Percentiles rank a stretch among this genome's conserved stretches.
phyloP scores from a whole-genome alignment of 768 basidiomycete species.

The Hypholoma sublateritium region DNA sequence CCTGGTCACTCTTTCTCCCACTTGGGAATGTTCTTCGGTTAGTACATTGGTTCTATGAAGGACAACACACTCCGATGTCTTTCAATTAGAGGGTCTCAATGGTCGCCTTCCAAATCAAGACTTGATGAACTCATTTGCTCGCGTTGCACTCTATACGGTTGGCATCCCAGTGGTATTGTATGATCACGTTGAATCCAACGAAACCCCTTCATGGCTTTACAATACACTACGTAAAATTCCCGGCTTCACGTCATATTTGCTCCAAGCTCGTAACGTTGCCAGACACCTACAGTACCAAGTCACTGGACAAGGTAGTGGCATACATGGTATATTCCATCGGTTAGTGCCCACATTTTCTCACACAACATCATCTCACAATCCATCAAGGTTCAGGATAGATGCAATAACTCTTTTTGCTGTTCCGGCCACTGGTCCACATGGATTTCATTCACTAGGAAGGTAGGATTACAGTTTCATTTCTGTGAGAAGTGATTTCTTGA shows the following conservation, averaged over 20 bases:
- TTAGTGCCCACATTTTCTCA: conserved; percentile 29
- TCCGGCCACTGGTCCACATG: conserved; percentile 89
- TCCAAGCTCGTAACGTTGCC: conserved; percentile 64
- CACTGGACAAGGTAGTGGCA: conserved; percentile 78
- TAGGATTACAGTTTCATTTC: conserved; percentile 31
- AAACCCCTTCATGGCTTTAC: conserved; percentile 42
- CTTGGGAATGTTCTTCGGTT: conserved; percentile 92
- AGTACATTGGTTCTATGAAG: conserved; percentile 19
- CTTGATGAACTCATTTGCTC: conserved; percentile 76
- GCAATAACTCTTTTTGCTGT: conserved; percentile 88
- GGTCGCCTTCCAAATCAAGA: conserved; percentile 97
- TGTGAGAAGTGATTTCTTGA: conserved; percentile 3
- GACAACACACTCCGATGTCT: conserved; percentile 1
- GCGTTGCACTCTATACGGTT: conserved; percentile 70
- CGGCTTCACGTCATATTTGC: conserved; percentile 50
- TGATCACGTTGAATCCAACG: conserved; percentile 55
- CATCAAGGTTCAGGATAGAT: conserved; percentile 84
- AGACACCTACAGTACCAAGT: conserved; percentile 76
- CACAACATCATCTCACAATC: conserved; percentile 2
- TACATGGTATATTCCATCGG: conserved; percentile 90
- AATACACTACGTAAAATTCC: conserved; percentile 37
- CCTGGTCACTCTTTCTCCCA: conserved; percentile 97
- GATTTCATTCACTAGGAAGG: conserved; percentile 92
- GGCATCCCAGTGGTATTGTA: conserved; percentile 81
- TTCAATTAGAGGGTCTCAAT: conserved; percentile 81